Evolutionary conservation across 495 filamentous ascomycete species (phyloP).

Genomic region (Penicillium alfredii): DNA sequence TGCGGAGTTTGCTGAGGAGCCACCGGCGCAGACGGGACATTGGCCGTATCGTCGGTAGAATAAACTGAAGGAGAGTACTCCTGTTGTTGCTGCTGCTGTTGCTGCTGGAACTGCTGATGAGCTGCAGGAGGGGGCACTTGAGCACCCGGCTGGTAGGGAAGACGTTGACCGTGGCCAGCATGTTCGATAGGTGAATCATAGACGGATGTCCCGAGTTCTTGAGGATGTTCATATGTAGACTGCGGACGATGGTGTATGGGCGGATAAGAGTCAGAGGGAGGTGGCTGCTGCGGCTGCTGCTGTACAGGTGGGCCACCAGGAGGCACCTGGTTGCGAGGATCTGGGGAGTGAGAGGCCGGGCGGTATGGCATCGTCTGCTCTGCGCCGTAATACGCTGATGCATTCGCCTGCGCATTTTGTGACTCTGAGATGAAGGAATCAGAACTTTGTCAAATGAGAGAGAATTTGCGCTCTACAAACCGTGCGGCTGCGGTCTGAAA

Average conservation of each 20-base stretch:
- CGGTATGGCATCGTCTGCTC: slow-evolving; percentile 36
- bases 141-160: slow-evolving; percentile 41
- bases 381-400: slow-evolving; percentile 29
- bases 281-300: slow-evolving; percentile 36
- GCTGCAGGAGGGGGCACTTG: slow-evolving; percentile 32
- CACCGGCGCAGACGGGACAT: slow-evolving; percentile 22
- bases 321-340: slow-evolving; percentile 39
- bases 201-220: slow-evolving; percentile 77
- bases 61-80: slow-evolving; percentile 58
- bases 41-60: slow-evolving; percentile 49
- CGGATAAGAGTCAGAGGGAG: slow-evolving; percentile 37
- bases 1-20: slow-evolving; percentile 27
- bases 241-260: slow-evolving; percentile 52
- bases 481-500: slow-evolving; percentile 57
- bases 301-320: slow-evolving; percentile 24
- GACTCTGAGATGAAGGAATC: slow-evolving; percentile 19
- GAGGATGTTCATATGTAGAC: slow-evolving; percentile 70
- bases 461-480: slow-evolving; percentile 20
- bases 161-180: slow-evolving; percentile 24
- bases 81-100: slow-evolving; percentile 26
- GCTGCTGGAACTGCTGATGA: slow-evolving; percentile 38
- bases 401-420: slow-evolving; percentile 24
- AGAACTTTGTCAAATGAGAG: not conserved
- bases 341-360: slow-evolving; percentile 37
- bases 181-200: slow-evolving; percentile 73